A percentile compares a stretch with the other conserved stretches of the same genome.
These are phyloP conservation scores for Ophiocordyceps camponoti-saundersi DNA, from an alignment of 2,329 filamentous ascomycete genomes.

Conservation along the genomic window DNA sequence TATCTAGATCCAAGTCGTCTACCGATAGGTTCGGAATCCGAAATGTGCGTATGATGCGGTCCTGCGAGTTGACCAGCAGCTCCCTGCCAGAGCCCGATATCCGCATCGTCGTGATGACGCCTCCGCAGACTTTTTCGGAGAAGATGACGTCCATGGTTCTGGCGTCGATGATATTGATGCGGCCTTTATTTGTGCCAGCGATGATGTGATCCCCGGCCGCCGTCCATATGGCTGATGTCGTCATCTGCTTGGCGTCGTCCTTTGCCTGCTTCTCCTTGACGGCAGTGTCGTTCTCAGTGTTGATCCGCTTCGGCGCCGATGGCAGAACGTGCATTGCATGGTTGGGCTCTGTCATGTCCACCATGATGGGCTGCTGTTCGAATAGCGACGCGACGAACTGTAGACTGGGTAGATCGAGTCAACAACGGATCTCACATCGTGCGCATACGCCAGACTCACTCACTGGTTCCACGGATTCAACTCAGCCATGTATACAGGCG, in stretches of 20 bases:
- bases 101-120: slow-evolving; percentile 75
- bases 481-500: slow-evolving; percentile 90
- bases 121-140: slow-evolving; percentile 73
- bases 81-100: slow-evolving; percentile 70
- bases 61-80: slow-evolving; percentile 80
- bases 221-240: slow-evolving; percentile 83
- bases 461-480: slow-evolving; percentile 83
- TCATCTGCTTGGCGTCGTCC: slow-evolving; percentile 87
- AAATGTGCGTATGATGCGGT: slow-evolving; percentile 88
- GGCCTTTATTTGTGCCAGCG: slow-evolving; percentile 86
- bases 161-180: slow-evolving; percentile 86
- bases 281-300: slow-evolving; percentile 51
- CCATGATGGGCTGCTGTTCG: slow-evolving; percentile 79
- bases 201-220: slow-evolving; percentile 75
- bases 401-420: slow-evolving; percentile 34
- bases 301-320: slow-evolving; percentile 62
- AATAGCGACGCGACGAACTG: slow-evolving; percentile 84
- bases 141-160: slow-evolving; percentile 69
- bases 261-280: slow-evolving; percentile 70
- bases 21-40: slow-evolving; percentile 63
- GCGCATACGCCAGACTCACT: slow-evolving; percentile 3
- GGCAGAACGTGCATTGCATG: slow-evolving; percentile 64
- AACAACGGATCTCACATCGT: slow-evolving; percentile 2
- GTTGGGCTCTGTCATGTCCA: slow-evolving; percentile 56
- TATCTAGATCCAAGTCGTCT: slow-evolving; percentile 60